Evolutionary conservation across 2,329 filamentous ascomycete genomes (phyloP), one percentile per base, ranked within the genome.

Genomic region (Hymenoscyphus fructigenus): DNA sequence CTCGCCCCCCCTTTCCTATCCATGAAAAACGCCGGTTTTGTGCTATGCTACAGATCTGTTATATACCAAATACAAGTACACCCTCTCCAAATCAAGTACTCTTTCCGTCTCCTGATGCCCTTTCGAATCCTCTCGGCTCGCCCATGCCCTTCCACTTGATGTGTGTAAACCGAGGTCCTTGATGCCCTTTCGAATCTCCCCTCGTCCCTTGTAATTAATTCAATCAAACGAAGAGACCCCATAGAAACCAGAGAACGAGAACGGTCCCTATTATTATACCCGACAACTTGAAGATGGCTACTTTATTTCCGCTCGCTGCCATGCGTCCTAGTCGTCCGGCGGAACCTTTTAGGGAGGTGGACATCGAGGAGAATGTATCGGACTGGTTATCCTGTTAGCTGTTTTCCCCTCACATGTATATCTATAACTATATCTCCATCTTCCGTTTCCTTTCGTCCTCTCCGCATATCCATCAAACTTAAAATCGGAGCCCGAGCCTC

Each of bases 351-450:
- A 99, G 81, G 69, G 89, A 89, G 15, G 89, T 89, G 41, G 87
- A 85, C 85, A 99, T 93, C 73, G 88, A 90, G 66, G 92, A 94
- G 79, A 99, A 98, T 28, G 93, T 95, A 71, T 98, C 93, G 77
- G 85, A 90, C 90, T 95, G 23, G 44, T 29, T 50, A 23, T 23
- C 0, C 41, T 6, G 34, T 38, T 29, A 59, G 34, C 6, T n/a
- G n/a, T n/a, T n/a, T n/a, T n/a, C n/a, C n/a, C n/a, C n/a, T n/a
- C n/a, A n/a, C n/a, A n/a, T n/a, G 5, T 12, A 23, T 47, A 28
- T 1, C 6, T 15, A n/a, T 10, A n/a, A 20, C 23, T 23, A 41
- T 47, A 28, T 44, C 53, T n/a, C 17, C 34, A n/a, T 57, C 14
- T 7, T 15, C 20, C n/a, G 3, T 17, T 53, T 26, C 26, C n/a